A percentile compares a stretch with the other conserved stretches of the same genome.
Conservation (phyloP, 495 filamentous ascomycete genomes). For the Staphylotrichum tortipilum region DNA sequence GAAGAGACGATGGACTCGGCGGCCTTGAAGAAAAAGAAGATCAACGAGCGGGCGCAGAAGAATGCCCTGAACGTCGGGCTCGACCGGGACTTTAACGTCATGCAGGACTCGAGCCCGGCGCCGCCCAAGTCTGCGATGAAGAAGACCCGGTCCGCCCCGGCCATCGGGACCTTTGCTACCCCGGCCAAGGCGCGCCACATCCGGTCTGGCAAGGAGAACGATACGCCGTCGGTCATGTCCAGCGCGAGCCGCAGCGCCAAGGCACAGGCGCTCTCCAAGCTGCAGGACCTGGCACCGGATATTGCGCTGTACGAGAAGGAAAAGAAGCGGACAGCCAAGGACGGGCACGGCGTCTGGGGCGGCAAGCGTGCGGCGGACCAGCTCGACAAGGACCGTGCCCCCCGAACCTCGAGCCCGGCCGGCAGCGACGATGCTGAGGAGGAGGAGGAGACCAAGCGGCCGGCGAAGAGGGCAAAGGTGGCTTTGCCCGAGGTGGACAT, state of each 20-base stretch:
- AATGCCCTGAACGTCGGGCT: slow-evolving; percentile 24
- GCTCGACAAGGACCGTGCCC: slow-evolving; percentile 42
- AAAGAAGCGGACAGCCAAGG: slow-evolving; percentile 63
- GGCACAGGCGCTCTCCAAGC: slow-evolving; percentile 61
- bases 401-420: slow-evolving; percentile 25
- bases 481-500: slow-evolving; percentile 51
- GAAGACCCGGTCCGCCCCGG: slow-evolving; percentile 7
- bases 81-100: slow-evolving; percentile 24
- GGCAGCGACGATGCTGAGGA: slow-evolving; percentile 40
- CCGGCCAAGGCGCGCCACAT: slow-evolving; percentile 36
- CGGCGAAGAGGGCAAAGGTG: slow-evolving; percentile 55
- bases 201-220: slow-evolving; percentile 67
- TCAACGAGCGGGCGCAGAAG: slow-evolving; percentile 29
- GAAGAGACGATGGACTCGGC: slow-evolving; percentile 21
- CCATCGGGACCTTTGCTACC: slow-evolving; percentile 24
- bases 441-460: slow-evolving; percentile 36
- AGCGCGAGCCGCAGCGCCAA: slow-evolving; percentile 81
- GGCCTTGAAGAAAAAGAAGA: slow-evolving; percentile 36
- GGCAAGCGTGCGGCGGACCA: slow-evolving; percentile 56
- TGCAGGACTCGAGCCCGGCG: slow-evolving; percentile 18
- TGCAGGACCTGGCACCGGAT: slow-evolving; percentile 72
- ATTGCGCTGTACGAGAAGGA: slow-evolving; percentile 90
- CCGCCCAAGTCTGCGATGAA: slow-evolving; percentile 1
- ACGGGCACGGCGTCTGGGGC: slow-evolving; percentile 64
- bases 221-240: slow-evolving; percentile 58